Conservation (phyloP, 805 yeast genomes). For the Ogataea ramenticola region DNA sequence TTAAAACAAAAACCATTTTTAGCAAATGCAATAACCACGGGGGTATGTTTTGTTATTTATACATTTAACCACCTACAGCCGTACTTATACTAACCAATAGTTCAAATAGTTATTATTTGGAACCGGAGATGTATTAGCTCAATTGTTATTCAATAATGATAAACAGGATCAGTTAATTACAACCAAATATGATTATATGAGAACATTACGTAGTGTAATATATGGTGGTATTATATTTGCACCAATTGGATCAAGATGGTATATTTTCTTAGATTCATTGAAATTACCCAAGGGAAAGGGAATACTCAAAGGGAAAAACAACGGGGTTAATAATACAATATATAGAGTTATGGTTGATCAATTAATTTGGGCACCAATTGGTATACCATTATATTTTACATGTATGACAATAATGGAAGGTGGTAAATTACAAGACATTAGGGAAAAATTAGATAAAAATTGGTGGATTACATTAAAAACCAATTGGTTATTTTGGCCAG, state of each 20-base stretch:
- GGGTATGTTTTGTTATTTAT: conserved; percentile 17
- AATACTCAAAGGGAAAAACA: too few relatives aligned
- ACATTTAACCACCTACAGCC: background rate
- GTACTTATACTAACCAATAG: background rate
- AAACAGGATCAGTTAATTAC: too few relatives aligned
- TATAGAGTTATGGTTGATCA: conserved; percentile 66
- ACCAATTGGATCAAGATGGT: conserved; percentile 71
- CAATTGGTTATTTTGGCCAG: conserved; percentile 90
- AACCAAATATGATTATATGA: conserved; percentile 35
- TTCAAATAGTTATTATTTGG: conserved; percentile 44
- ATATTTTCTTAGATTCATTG: conserved; percentile 40
- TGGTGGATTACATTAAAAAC: conserved; percentile 62
- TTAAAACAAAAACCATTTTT: conserved; percentile 28
- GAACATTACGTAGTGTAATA: conserved; percentile 57
- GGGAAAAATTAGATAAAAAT: conserved; percentile 37
- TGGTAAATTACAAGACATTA: conserved; percentile 31
- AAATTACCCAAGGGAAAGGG: too few relatives aligned
- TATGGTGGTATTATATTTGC: conserved; percentile 75
- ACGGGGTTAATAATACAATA: conserved; percentile 26
- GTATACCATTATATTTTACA: conserved; percentile 64
- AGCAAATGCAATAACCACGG: conserved; percentile 43
- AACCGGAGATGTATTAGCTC: conserved; percentile 71
- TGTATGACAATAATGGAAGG: conserved; percentile 64
- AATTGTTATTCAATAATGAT: conserved; percentile 36
- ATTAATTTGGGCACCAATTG: conserved; percentile 66